Evolutionary conservation across 192 early-diverging fungal genomes (phyloP), one percentile per base, ranked within the genome.

Genomic region (Rhizophagus clarus): DNA sequence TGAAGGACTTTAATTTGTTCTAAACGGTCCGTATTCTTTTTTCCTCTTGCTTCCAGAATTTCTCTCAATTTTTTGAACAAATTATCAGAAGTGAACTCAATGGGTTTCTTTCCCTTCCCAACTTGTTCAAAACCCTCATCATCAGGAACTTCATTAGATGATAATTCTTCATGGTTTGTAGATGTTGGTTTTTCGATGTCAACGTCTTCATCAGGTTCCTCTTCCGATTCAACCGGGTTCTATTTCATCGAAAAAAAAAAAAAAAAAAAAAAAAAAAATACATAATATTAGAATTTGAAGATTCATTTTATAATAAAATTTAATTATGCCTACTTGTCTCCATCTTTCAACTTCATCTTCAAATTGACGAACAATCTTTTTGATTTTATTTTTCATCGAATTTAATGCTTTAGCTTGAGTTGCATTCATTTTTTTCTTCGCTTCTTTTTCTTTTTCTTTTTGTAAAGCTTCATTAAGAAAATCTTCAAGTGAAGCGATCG

Each of bases 21-120:
- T 40, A 88, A 81, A 84, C 95, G 94, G 84, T 98, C 93, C 60
- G 96, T 98, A 85, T 92, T 92, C 94, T 96, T 98, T 88, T 97
- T 97, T 61, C 98, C 98, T 80, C 98, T 92, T 62, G 94, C 89
- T 61, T 92, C 91, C 66, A 91, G 70, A 32, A 98, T 86, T 79
- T 95, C 94, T 61, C 82, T 83, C 70, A 99, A 88, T 77, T 92
- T 88, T 86, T 96, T 93, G 88, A 95, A 94, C 66, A 99, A 84
- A 75, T 94, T 92, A 56, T 94, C 91, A 15, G 88, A 83, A 37
- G 91, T 92, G 61, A 92, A 82, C 79, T 91, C 91, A 51, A 88
- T 77, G 26, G 85, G 83, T 86, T 91, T 91, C 82, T 92, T 92
- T 45, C 87, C 87, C 83, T 91, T 90, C 61, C 91, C 93, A 61